A percentile compares a stretch with the other conserved stretches of the same genome.
Conservation (phyloP, 768 basidiomycete species). For the Rossbeevera mucosa region DNA sequence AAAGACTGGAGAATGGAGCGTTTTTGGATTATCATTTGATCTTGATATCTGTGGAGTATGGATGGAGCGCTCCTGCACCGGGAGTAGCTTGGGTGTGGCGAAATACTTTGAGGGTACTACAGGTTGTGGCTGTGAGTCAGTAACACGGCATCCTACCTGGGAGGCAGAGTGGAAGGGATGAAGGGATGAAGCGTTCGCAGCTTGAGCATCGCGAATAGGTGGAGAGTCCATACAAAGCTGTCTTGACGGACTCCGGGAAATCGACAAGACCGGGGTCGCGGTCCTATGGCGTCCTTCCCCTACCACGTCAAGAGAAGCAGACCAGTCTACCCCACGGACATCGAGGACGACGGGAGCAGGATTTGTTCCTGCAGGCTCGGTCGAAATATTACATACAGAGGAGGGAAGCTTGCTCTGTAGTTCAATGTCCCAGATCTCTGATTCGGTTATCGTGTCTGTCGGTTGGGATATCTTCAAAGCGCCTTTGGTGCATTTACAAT, state of each 20-base stretch:
- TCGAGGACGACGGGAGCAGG: constrained; percentile 36
- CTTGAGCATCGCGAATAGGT: constrained; percentile 6
- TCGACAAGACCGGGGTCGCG: neutral
- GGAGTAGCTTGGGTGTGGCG: neutral
- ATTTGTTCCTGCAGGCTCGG: constrained; percentile 10
- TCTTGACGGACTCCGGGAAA: neutral
- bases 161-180: constrained; percentile 57
- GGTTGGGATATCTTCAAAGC: neutral
- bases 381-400: constrained; percentile 13
- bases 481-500: neutral
- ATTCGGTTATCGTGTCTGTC: constrained; percentile 23
- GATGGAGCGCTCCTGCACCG: neutral
- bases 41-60: neutral
- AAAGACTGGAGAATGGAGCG: neutral
- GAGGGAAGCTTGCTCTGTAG: constrained; percentile 28
- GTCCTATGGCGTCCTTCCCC: neutral
- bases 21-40: neutral
- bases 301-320: constrained; percentile 5
- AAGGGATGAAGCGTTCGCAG: constrained; percentile 26
- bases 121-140: neutral
- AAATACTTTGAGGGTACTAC: constrained; percentile 14
- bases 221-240: constrained; percentile 4
- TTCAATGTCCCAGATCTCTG: constrained; percentile 58
- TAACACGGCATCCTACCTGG: constrained; percentile 32
- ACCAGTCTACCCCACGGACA: constrained; percentile 31